phyloP scores from a whole-genome alignment of 2,329 filamentous ascomycete species.

The Apiospora saccharicola region DNA sequence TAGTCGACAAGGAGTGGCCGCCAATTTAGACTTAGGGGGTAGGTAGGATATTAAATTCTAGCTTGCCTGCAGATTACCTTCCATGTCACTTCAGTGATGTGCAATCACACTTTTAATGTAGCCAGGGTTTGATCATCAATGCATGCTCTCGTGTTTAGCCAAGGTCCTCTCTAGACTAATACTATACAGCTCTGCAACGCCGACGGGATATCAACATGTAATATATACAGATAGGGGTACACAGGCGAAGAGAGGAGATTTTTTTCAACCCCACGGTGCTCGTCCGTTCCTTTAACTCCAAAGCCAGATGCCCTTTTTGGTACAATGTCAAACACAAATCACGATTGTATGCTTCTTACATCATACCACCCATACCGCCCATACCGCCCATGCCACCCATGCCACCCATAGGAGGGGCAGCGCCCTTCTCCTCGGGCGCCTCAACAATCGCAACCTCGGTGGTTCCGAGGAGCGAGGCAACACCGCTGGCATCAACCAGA shows the following conservation, averaged over 20 bases:
- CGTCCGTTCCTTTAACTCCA: constrained; percentile 55
- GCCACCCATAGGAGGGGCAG: constrained; percentile 70
- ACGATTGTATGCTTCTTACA: constrained; percentile 54
- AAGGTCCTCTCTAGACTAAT: constrained; percentile 15
- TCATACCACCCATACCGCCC: constrained; percentile 65
- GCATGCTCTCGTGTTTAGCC: constrained; percentile 22
- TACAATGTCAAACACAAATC: constrained; percentile 41
- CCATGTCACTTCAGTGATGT: no score
- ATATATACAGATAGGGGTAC: constrained; percentile 33
- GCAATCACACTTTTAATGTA: neutral
- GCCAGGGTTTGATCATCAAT: constrained; percentile 8
- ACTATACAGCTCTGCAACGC: constrained; percentile 23
- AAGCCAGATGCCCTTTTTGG: constrained; percentile 55
- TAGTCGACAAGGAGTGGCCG: neutral
- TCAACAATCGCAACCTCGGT: constrained; percentile 98
- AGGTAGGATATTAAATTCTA: neutral
- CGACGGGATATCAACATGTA: constrained; percentile 29
- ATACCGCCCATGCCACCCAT: constrained; percentile 67
- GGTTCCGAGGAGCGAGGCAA: constrained; percentile 95
- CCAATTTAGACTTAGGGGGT: neutral
- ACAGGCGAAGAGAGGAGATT: constrained; percentile 45
- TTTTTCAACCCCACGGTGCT: constrained; percentile 48
- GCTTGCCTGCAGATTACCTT: no score
- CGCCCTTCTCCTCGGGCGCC: constrained; percentile 87
- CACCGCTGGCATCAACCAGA: constrained; percentile 92